These are phyloP conservation scores for Chalciporus sphaerocephalus DNA, from an alignment of 768 basidiomycete species.

Conservation along the genomic window DNA sequence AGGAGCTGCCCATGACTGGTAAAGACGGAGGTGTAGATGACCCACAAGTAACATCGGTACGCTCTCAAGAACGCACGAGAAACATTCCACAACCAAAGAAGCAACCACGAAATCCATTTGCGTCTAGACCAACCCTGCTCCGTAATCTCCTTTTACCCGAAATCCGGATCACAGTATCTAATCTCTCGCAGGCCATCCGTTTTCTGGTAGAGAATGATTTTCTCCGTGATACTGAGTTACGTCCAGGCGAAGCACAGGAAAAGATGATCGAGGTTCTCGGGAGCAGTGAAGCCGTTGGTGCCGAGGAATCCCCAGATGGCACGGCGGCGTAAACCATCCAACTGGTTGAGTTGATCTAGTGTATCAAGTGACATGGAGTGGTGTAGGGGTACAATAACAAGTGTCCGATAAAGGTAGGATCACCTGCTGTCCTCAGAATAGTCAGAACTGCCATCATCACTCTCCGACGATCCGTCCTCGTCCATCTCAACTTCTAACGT, in stretches of 20 bases:
- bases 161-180: slow-evolving; percentile 83
- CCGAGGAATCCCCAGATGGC: background rate
- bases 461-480: slow-evolving; percentile 35
- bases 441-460: slow-evolving; percentile 30
- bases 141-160: slow-evolving; percentile 81
- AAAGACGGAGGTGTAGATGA: slow-evolving; percentile 3
- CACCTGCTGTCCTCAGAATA: slow-evolving; percentile 21
- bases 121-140: slow-evolving; percentile 63
- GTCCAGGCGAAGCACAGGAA: slow-evolving; percentile 68
- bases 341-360: background rate
- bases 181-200: slow-evolving; percentile 86
- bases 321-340: background rate
- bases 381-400: background rate
- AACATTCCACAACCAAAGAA: slow-evolving; percentile 44
- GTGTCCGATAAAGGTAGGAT: background rate
- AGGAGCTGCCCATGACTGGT: slow-evolving; percentile 2
- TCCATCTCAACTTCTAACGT: slow-evolving; percentile 61
- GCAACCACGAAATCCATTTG: slow-evolving; percentile 60
- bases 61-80: slow-evolving; percentile 10
- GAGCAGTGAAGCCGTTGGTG: slow-evolving; percentile 13
- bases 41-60: slow-evolving; percentile 4
- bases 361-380: background rate
- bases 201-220: slow-evolving; percentile 92
- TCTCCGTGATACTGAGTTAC: slow-evolving; percentile 71
- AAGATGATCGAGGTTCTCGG: slow-evolving; percentile 59